Percentiles rank a stretch among this genome's conserved stretches.
Conservation (phyloP, 306 rosid genomes). For the Pterocarpus santalinus region DNA sequence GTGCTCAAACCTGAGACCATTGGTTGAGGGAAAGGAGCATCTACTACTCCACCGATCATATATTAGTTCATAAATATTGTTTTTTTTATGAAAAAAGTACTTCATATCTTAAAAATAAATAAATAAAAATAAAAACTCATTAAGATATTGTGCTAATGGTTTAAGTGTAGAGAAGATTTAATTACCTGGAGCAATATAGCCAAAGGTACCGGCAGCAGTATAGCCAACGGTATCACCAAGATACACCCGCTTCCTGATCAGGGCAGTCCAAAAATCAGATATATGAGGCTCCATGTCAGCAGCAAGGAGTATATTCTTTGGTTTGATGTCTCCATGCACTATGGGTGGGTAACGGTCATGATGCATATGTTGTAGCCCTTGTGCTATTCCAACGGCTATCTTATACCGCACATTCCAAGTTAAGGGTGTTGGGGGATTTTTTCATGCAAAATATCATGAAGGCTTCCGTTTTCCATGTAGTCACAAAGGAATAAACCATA, state of each 20-base stretch:
- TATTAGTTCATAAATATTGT: too few relatives aligned
- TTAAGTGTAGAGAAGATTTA: not conserved
- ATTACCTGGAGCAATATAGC: conserved; percentile 76
- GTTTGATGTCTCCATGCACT: conserved; percentile 76
- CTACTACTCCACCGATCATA: too few relatives aligned
- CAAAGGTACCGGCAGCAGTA: conserved; percentile 57
- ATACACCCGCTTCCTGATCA: conserved; percentile 44
- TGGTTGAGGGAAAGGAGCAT: too few relatives aligned
- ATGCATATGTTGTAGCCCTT: conserved; percentile 71
- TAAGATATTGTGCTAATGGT: too few relatives aligned
- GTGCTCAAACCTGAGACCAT: too few relatives aligned
- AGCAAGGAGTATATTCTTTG: conserved; percentile 71
- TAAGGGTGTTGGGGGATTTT: conserved; percentile 53
- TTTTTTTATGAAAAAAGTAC: too few relatives aligned
- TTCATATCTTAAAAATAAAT: too few relatives aligned
- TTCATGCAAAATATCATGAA: conserved; percentile 68
- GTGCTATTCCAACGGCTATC: conserved; percentile 70
- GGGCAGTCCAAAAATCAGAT: conserved; percentile 71
- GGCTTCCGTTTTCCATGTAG: conserved; percentile 75
- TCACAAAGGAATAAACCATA: conserved; percentile 61
- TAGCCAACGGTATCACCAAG: too few relatives aligned
- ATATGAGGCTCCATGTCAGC: conserved; percentile 70
- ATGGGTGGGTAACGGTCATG: conserved; percentile 63
- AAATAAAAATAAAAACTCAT: too few relatives aligned
- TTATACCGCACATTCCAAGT: conserved; percentile 63